Evolutionary conservation across 345 rosid species (phyloP), one percentile per base, ranked within the genome.

Genomic region (Brassica rapa): DNA sequence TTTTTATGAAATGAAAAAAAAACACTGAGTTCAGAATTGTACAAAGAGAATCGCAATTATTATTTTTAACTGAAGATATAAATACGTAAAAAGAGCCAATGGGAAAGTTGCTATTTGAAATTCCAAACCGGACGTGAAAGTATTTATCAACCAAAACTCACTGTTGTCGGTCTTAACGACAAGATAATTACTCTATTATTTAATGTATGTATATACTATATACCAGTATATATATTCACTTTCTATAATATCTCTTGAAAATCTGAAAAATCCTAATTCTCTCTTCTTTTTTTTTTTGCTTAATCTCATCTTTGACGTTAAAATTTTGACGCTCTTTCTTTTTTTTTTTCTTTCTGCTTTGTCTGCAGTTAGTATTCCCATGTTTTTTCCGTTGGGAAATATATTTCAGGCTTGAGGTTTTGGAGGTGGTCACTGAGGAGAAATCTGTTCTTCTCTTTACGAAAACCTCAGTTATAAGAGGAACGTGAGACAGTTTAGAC

Each of bases 61-160:
- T 27, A 27, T 27, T 27, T 27, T 27, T 27, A 27, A 27, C 30
- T 27, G 30, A 4, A 27, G 30, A 27, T 27, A 27, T 27, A 27
- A 27, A 27, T 27, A 27, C 30, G 30, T 19, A 19, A 19, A 19
- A 19, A 19, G 30, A 27, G 30, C 30, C 30, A 27, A 27, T 35
- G 41, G 41, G 41, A 35, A 35, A 35, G 41, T 35, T 35, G 41
- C 8, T 7, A 35, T 35, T 41, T 75, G 82, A 88, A 77, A 25
- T 70, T 71, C 71, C 73, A 78, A 66, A 81, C 82, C 96, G 93
- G 93, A 91, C 89, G 85, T 83, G 82, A 89, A 91, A 79, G 27
- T 78, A 69, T 78, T 29, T 76, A 84, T 89, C 73, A 89, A 89
- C 89, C 85, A 79, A 77, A 84, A 59, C 85, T 77, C 65, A 87